Percentiles rank a stretch among this genome's conserved stretches.
Conservation (phyloP, 805 yeast species). For the Hanseniaspora singularis region DNA sequence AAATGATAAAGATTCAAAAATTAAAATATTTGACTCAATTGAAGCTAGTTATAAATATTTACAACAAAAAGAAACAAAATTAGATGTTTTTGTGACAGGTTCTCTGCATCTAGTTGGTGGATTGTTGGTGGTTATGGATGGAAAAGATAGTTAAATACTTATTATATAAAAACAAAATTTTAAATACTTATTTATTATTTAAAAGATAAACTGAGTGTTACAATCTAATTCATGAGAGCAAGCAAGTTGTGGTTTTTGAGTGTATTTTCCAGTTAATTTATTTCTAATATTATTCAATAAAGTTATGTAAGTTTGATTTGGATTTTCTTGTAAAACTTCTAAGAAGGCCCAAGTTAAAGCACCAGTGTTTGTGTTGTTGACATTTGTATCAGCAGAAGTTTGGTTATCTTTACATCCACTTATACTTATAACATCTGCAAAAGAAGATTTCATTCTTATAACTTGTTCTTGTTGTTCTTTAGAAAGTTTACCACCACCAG, state of each 20-base stretch:
- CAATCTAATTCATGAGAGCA: constrained; percentile 71
- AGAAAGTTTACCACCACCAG: constrained; percentile 30
- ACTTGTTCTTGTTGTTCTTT: constrained; percentile 34
- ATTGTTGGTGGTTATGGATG: constrained; percentile 69
- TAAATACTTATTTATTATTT: constrained; percentile 13
- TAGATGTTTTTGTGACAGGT: constrained; percentile 66
- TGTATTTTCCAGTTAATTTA: constrained; percentile 49
- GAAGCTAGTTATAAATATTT: constrained; percentile 49
- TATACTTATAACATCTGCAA: constrained; percentile 65
- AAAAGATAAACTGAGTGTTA: constrained; percentile 40
- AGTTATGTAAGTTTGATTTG: constrained; percentile 56
- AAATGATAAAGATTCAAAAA: constrained; percentile 35
- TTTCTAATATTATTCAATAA: constrained; percentile 60
- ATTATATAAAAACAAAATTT: too few species aligned
- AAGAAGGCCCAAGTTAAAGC: constrained; percentile 78
- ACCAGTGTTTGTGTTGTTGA: constrained; percentile 62
- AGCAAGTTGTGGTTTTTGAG: constrained; percentile 75
- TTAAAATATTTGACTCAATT: constrained; percentile 55
- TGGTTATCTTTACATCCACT: constrained; percentile 79
- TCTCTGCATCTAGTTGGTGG: constrained; percentile 94
- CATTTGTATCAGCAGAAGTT: constrained; percentile 71
- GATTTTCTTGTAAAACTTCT: constrained; percentile 46
- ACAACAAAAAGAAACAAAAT: constrained; percentile 30
- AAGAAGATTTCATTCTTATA: constrained; percentile 47
- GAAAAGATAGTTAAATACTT: constrained; percentile 16